Conservation (phyloP, 2,329 filamentous ascomycete genomes). For the Stromatinia cepivora region DNA sequence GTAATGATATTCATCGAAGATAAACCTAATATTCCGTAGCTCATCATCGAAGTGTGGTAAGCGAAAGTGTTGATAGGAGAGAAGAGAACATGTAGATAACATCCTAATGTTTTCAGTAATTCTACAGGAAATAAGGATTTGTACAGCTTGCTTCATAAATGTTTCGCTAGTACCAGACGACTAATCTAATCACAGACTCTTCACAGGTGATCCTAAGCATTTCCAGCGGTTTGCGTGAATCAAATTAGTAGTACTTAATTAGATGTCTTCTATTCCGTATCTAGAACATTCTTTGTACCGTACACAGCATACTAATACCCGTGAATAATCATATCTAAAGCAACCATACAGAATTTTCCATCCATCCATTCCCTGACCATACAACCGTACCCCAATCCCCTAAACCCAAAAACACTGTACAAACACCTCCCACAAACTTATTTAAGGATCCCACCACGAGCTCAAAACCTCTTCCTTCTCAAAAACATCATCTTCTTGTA, state of each 20-base stretch:
- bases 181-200: not conserved
- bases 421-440: not conserved
- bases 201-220: not conserved
- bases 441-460: not conserved
- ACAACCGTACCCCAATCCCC: not conserved
- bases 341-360: not conserved
- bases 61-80: too few species aligned
- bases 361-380: not conserved
- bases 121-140: not conserved
- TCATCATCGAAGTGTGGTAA: too few species aligned
- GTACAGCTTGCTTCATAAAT: rapidly evolving
- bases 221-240: constrained; percentile 1
- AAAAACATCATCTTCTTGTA: not conserved
- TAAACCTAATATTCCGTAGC: too few species aligned
- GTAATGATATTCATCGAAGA: too few species aligned
- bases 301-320: not conserved
- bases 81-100: too few species aligned
- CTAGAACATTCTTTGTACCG: not conserved
- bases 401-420: not conserved
- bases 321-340: not conserved
- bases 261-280: rapidly evolving
- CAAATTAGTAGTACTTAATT: too few species aligned
- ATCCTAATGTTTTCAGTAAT: not conserved
- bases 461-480: not conserved
- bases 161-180: too few species aligned